These are phyloP conservation scores for Oryza brachyantha DNA, from an alignment of 176 grass and related monocot genomes.

Conservation along the genomic window DNA sequence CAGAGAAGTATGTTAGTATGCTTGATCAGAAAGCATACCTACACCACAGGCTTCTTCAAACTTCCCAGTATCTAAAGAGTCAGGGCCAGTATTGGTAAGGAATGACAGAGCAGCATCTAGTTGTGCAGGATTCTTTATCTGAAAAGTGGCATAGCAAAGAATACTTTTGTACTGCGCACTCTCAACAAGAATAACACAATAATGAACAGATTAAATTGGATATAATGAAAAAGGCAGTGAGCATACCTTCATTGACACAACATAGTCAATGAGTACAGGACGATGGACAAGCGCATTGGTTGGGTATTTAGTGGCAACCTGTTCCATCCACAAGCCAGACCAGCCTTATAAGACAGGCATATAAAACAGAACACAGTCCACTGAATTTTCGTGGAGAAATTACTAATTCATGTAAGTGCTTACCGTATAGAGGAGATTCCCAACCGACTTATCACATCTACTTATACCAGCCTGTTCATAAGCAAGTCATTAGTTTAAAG, in stretches of 20 bases:
- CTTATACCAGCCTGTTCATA: slow-evolving; percentile 61
- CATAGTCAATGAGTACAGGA: slow-evolving; percentile 63
- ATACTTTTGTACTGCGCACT: neutral
- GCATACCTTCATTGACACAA: slow-evolving; percentile 65
- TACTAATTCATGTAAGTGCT: neutral
- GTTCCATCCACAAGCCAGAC: slow-evolving; percentile 32
- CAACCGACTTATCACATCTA: slow-evolving; percentile 65
- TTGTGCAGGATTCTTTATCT: slow-evolving; percentile 88
- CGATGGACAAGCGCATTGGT: slow-evolving; percentile 81
- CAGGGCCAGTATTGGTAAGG: slow-evolving; percentile 61
- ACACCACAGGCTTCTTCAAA: slow-evolving; percentile 95
- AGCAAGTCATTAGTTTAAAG: slow-evolving; percentile 11
- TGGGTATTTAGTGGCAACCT: slow-evolving; percentile 92
- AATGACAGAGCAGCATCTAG: slow-evolving; percentile 80
- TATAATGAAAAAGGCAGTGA: neutral
- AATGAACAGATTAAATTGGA: neutral
- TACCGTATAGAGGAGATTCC: slow-evolving; percentile 86
- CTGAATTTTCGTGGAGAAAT: neutral
- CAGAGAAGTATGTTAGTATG: slow-evolving; percentile 4
- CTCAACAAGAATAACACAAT: slow-evolving; percentile 1
- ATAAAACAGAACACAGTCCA: neutral
- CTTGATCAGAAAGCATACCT: slow-evolving; percentile 47
- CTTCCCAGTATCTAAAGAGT: slow-evolving; percentile 56
- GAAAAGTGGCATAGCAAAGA: slow-evolving; percentile 25
- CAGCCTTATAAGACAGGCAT: neutral